phyloP scores from a whole-genome alignment of 208 protist species.

The Trichomonas tenax region DNA sequence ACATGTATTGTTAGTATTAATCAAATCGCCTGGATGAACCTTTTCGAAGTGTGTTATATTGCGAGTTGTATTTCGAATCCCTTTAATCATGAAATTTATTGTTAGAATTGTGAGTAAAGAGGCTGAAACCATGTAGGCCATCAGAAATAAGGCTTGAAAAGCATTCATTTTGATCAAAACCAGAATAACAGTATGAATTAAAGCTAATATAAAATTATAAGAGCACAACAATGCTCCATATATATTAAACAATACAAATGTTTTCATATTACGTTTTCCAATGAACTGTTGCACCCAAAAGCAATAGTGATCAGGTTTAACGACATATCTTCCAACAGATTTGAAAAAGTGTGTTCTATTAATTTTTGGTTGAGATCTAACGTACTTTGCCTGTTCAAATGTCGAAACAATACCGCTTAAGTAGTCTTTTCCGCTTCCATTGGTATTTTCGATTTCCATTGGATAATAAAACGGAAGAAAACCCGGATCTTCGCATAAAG shows the following conservation, averaged over 20 bases:
- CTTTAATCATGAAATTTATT: background rate
- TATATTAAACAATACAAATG: background rate
- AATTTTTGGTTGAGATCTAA: background rate
- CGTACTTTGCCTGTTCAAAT: background rate
- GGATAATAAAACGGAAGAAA: constrained; percentile 7
- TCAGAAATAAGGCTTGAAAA: background rate
- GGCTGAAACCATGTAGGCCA: too few relatives aligned
- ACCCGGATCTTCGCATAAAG: background rate
- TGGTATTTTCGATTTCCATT: background rate
- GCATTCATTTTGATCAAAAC: background rate
- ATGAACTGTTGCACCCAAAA: background rate
- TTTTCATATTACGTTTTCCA: background rate
- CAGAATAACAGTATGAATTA: background rate
- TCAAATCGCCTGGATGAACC: background rate
- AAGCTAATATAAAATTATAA: background rate
- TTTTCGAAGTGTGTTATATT: background rate
- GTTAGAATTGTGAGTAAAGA: too few relatives aligned
- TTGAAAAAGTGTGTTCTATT: background rate
- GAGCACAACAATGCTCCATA: background rate
- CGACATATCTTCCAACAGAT: background rate
- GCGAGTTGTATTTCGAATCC: background rate
- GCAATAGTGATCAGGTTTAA: constrained; percentile 4
- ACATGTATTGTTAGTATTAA: background rate
- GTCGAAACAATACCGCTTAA: background rate
- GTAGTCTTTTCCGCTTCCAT: background rate